A percentile compares a stretch with the other conserved stretches of the same genome.
Evolutionary conservation across 1,139 yeast species (phyloP).

Genomic region (Saccharomyces pastorianus): DNA sequence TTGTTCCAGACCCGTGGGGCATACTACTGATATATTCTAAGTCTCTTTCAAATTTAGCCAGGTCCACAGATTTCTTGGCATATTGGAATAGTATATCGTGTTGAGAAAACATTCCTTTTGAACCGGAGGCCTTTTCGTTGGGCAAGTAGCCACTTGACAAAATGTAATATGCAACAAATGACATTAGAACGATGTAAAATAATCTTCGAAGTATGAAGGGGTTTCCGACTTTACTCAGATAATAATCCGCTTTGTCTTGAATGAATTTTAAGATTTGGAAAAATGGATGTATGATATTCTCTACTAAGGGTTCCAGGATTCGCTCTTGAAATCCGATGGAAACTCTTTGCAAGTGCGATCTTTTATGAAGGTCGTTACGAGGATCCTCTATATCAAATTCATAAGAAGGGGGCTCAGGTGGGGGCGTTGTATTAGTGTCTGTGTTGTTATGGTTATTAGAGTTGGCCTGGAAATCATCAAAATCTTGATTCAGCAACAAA

Average conservation of each 20-base stretch:
- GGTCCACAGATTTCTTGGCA: constrained; percentile 46
- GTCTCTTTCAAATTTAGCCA: constrained; percentile 54
- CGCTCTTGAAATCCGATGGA: constrained; percentile 11
- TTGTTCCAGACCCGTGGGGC: constrained; percentile 85
- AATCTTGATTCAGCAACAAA: not conserved
- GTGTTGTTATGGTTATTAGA: not conserved
- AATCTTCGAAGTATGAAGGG: constrained; percentile 77
- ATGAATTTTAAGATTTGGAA: constrained; percentile 26
- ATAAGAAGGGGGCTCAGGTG: constrained; percentile 7
- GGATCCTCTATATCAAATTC: constrained; percentile 9
- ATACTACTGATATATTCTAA: constrained; percentile 71
- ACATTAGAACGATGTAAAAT: constrained; percentile 57
- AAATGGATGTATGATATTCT: constrained; percentile 23
- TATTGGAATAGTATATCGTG: constrained; percentile 44
- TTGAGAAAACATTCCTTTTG: constrained; percentile 57
- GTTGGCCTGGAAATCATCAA: not conserved
- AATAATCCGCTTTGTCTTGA: constrained; percentile 44
- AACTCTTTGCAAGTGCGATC: constrained; percentile 7
- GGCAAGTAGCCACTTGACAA: constrained; percentile 43
- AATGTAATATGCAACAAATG: constrained; percentile 48
- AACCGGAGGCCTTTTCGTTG: constrained; percentile 42
- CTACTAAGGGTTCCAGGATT: constrained; percentile 19
- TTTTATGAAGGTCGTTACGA: not conserved
- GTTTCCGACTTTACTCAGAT: constrained; percentile 63
- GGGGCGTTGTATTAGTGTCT: constrained; percentile 1